These are phyloP conservation scores for Sporisorium reilianum DNA, from an alignment of 1,284 basidiomycete species.

Conservation along the genomic window DNA sequence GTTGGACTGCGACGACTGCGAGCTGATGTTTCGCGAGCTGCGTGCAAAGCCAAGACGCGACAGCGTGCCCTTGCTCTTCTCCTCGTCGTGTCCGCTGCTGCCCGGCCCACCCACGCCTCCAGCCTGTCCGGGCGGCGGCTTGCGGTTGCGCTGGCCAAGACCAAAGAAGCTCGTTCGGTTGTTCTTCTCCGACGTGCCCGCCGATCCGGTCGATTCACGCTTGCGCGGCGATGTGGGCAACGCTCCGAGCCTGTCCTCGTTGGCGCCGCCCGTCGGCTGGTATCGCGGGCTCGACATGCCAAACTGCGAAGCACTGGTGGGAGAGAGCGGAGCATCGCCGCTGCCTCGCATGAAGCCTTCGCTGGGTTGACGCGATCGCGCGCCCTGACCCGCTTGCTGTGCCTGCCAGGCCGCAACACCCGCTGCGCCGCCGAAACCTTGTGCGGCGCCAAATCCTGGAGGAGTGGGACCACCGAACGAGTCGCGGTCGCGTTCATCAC, in stretches of 20 bases:
- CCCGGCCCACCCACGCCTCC: slow-evolving; percentile 20
- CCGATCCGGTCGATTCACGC: slow-evolving; percentile 51
- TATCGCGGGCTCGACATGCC: slow-evolving; percentile 30
- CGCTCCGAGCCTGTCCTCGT: slow-evolving; percentile 48
- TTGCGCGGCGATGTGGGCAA: slow-evolving; percentile 53
- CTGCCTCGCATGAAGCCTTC: slow-evolving; percentile 37
- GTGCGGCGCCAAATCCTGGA: slow-evolving; percentile 13
- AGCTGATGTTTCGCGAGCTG: slow-evolving; percentile 39
- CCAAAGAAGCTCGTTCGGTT: slow-evolving; percentile 64
- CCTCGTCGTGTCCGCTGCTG: slow-evolving; percentile 36
- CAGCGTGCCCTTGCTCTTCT: slow-evolving; percentile 50
- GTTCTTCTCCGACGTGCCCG: slow-evolving; percentile 25
- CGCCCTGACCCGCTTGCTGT: slow-evolving; percentile 47
- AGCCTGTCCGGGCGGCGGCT: slow-evolving; percentile 44
- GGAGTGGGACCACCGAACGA: slow-evolving; percentile 20
- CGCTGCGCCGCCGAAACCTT: slow-evolving; percentile 33
- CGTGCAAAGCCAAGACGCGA: slow-evolving; percentile 57
- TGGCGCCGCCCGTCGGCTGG: slow-evolving; percentile 17
- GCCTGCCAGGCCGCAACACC: slow-evolving; percentile 54
- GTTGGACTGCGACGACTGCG: slow-evolving; percentile 40
- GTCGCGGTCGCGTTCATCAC: slow-evolving; percentile 31
- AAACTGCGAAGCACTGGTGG: slow-evolving; percentile 25
- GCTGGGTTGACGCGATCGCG: slow-evolving; percentile 28
- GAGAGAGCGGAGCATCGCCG: slow-evolving; percentile 38
- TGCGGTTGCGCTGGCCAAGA: slow-evolving; percentile 52